A percentile compares a stretch with the other conserved stretches of the same genome.
phyloP scores from a whole-genome alignment of 345 rosid genomes.

The Eucalyptus sp. region DNA sequence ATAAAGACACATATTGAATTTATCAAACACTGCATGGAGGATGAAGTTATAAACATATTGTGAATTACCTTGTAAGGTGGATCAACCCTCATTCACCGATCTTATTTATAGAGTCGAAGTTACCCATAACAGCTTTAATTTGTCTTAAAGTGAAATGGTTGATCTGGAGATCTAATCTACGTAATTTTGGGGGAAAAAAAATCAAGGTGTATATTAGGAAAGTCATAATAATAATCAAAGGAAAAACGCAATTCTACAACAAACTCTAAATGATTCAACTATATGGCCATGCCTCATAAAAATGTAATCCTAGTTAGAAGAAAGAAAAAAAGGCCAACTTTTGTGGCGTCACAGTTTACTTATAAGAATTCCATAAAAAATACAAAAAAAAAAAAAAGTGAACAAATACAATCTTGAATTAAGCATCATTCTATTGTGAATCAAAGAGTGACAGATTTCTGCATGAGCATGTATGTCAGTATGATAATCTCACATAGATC shows the following conservation, averaged over 20 bases:
- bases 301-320: not conserved
- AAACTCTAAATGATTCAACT: not conserved
- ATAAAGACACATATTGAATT: too few relatives aligned
- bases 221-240: not conserved
- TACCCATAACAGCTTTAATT: conserved; percentile 59
- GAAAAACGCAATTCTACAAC: not conserved
- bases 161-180: conserved; percentile 57
- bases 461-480: not conserved
- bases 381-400: not conserved
- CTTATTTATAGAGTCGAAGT: conserved; percentile 60
- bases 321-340: not conserved
- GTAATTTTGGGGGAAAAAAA: conserved; percentile 27
- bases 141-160: conserved; percentile 67
- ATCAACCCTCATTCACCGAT: conserved; percentile 94
- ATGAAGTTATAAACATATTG: not conserved
- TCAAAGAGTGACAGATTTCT: not conserved
- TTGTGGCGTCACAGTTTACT: not conserved
- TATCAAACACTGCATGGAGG: not conserved
- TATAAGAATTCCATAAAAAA: not conserved
- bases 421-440: not conserved
- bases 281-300: not conserved
- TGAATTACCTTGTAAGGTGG: conserved; percentile 70
- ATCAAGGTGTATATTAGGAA: not conserved
- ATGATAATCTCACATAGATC: conserved; percentile 31
- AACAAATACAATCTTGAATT: not conserved